A percentile compares a stretch with the other conserved stretches of the same genome.
phyloP scores from a whole-genome alignment of 352 stramenopile genomes.

The Phytophthora ramorum region DNA sequence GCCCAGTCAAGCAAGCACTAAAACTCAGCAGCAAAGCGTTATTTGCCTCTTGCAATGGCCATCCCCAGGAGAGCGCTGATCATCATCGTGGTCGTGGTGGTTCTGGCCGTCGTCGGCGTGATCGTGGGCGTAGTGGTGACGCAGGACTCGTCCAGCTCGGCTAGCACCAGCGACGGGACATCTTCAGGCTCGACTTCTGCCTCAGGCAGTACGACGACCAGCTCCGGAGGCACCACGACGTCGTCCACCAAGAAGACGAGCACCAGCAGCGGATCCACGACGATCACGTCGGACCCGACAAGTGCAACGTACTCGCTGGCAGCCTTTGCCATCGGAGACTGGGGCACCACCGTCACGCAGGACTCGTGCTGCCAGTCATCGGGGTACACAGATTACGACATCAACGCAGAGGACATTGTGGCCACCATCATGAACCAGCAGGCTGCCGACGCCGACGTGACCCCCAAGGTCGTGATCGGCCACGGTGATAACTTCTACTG shows the following conservation, averaged over 20 bases:
- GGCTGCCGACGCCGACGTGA: constrained; percentile 37
- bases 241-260: constrained; percentile 28
- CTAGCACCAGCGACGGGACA: constrained; percentile 32
- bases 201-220: constrained; percentile 20
- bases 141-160: constrained; percentile 30
- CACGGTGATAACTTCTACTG: constrained; percentile 82
- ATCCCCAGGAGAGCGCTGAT: constrained; percentile 32
- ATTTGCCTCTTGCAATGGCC: constrained; percentile 34
- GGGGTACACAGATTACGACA: constrained; percentile 65
- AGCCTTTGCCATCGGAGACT: constrained; percentile 76
- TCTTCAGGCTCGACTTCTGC: constrained; percentile 24
- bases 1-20: constrained; percentile 13
- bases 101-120: constrained; percentile 55
- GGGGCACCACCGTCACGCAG: constrained; percentile 62
- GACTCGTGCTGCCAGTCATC: constrained; percentile 76
- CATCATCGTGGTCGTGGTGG: constrained; percentile 49
- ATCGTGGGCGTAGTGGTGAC: constrained; percentile 52
- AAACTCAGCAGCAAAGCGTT: constrained; percentile 30
- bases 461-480: constrained; percentile 65
- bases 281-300: constrained; percentile 45
- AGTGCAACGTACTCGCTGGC: constrained; percentile 52
- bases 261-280: constrained; percentile 29
- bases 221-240: constrained; percentile 22
- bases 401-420: constrained; percentile 68
- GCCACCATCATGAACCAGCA: constrained; percentile 65